Conservation (phyloP, 139 green algal species). For the Penium margaritaceum region DNA sequence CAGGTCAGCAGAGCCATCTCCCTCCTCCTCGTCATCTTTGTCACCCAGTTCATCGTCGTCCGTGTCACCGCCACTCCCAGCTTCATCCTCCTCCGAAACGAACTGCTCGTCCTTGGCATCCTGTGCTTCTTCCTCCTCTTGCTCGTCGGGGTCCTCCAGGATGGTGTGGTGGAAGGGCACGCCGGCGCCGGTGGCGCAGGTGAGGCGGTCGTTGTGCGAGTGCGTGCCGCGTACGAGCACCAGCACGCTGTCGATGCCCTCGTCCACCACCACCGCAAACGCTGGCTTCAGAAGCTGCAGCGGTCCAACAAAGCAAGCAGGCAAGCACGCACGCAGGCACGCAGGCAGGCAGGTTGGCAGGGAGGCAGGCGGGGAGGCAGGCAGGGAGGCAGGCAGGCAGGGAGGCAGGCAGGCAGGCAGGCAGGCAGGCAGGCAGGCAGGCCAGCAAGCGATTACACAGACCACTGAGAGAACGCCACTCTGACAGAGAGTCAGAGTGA, state of each 20-base stretch:
- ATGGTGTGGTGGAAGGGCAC: constrained; percentile 49
- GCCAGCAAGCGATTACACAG: not conserved
- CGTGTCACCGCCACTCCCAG: too few relatives aligned
- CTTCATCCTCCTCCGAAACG: too few relatives aligned
- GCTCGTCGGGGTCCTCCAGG: constrained; percentile 37
- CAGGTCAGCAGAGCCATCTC: too few relatives aligned
- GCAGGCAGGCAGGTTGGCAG: not conserved
- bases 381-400: not conserved
- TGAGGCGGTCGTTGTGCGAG: constrained; percentile 52
- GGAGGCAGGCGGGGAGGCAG: not conserved
- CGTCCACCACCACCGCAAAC: constrained; percentile 47
- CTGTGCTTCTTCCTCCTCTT: too few relatives aligned
- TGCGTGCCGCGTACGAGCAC: constrained; percentile 54
- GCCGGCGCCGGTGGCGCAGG: constrained; percentile 43
- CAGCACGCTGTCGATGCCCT: constrained; percentile 27
- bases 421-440: not conserved
- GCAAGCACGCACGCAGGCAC: constrained; percentile 5
- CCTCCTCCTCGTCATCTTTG: too few relatives aligned
- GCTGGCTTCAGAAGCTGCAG: constrained; percentile 48
- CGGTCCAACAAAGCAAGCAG: constrained; percentile 3
- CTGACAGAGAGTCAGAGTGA: too few relatives aligned
- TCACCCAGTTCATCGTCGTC: too few relatives aligned
- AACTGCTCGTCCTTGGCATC: too few relatives aligned
- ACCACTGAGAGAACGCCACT: too few relatives aligned
- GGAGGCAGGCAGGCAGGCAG: not conserved